These are phyloP conservation scores for Marasmius tenuissimus DNA, from an alignment of 1,284 basidiomycete species.

Conservation along the genomic window DNA sequence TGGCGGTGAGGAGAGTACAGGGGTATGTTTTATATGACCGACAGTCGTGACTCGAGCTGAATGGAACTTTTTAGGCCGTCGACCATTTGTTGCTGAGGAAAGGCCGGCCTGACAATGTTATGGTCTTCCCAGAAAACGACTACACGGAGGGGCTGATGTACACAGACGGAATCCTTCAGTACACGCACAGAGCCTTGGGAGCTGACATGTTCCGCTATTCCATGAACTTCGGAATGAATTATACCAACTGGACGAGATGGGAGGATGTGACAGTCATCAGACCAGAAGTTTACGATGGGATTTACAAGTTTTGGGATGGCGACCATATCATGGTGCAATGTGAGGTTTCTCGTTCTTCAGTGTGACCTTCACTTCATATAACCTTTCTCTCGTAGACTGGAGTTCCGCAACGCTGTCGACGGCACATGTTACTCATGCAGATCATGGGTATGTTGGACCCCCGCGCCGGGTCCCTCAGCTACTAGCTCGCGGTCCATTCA, in stretches of 20 bases:
- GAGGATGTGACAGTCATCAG: slow-evolving; percentile 72
- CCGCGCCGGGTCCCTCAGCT: slow-evolving; percentile 83
- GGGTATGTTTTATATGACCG: slow-evolving; percentile 38
- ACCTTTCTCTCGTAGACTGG: slow-evolving; percentile 57
- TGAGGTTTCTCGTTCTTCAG: slow-evolving; percentile 34
- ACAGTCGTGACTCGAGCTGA: slow-evolving; percentile 8
- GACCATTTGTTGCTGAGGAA: slow-evolving; percentile 83
- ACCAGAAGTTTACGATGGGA: slow-evolving; percentile 49
- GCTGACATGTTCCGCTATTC: slow-evolving; percentile 89
- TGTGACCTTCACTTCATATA: slow-evolving; percentile 5
- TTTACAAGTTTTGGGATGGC: slow-evolving; percentile 76
- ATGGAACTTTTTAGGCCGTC: slow-evolving; percentile 41
- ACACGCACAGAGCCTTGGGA: slow-evolving; percentile 79
- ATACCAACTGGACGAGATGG: slow-evolving; percentile 78
- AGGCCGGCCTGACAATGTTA: slow-evolving; percentile 70
- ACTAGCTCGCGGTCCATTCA: slow-evolving; percentile 84
- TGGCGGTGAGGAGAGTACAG: slow-evolving; percentile 47
- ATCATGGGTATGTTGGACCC: slow-evolving; percentile 54
- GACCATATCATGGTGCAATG: slow-evolving; percentile 87
- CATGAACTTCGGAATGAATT: slow-evolving; percentile 83
- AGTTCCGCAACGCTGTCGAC: slow-evolving; percentile 63
- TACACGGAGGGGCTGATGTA: slow-evolving; percentile 68
- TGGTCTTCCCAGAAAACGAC: slow-evolving; percentile 81
- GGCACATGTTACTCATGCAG: slow-evolving; percentile 74
- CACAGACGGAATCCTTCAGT: slow-evolving; percentile 64